Base-by-base conservation (phyloP, 2,329 filamentous ascomycete species). In the Verticillium tricorpus region DNA sequence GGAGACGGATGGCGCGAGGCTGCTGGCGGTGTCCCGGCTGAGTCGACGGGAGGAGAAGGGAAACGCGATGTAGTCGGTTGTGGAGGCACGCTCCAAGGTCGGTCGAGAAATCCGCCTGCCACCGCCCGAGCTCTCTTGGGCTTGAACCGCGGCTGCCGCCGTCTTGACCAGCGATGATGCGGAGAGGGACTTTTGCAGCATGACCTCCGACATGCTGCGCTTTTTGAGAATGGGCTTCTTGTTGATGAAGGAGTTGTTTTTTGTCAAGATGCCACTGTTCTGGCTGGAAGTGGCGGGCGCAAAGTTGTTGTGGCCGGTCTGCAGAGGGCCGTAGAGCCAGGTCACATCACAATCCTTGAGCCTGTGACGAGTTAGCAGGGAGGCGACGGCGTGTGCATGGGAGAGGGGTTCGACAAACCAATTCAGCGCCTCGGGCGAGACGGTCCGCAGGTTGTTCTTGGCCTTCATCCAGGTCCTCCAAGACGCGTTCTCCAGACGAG, bases 401-500 rank as follows among this genome's bases (percentile, higher is more conserved):
- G 50, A 61, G 7, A 28, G 28, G 28, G 28, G 28, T 28, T 14
- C 28, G 45, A 81, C 87, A 70, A 77, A 96, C 94, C 95, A 99
- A 76, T 98, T 97, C 61, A 99, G 80, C 2, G 89, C 91, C 75
- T 97, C 93, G 3, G 95, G 93, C 8, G 92, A 93, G 25, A 98
- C 87, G 0, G 94, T 98, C 72, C 87, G 89, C 57, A 98, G 81
- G 50, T 90, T 87, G 74, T 96, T 90, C 77, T 96, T 96, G 57
- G 90, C 84, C 76, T 98, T 98, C 73, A 92, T 90, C 95, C 95
- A 98, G 1, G 93, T 95, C 72, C 95, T 85, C 95, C 95, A 99
- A 0, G 93, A 97, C 3, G 95, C 95, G 75, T 99, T 98, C 75
- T 98, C 95, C 34, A 98, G 77, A 58, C 95, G 84, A 37, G 88